Conservation (phyloP, 139 green algal species). For the Coccomyxa sp. region DNA sequence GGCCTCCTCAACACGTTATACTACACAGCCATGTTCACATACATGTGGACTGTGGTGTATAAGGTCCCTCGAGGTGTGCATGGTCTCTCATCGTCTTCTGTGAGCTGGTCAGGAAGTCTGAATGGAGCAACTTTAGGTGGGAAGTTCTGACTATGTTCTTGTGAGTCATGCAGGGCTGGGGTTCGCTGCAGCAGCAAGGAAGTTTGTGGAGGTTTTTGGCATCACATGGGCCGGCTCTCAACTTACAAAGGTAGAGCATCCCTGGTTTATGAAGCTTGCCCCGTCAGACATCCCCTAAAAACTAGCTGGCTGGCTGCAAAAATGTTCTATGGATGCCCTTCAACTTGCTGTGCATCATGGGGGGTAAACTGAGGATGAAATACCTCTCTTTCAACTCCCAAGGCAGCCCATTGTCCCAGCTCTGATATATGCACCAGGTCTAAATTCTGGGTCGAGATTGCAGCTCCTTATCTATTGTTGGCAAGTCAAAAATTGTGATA, state of each 20-base stretch:
- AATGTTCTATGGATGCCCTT: background rate
- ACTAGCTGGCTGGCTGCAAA: background rate
- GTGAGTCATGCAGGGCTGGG: constrained; percentile 17
- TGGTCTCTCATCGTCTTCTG: background rate
- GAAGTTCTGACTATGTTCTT: background rate
- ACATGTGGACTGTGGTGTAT: constrained; percentile 23
- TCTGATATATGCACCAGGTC: background rate
- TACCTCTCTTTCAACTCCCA: background rate
- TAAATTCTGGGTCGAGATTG: background rate
- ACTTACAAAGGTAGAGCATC: constrained; percentile 41
- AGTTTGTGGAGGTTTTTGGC: constrained; percentile 40
- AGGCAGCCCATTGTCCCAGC: background rate
- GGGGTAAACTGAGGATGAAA: background rate
- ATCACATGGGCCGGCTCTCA: constrained; percentile 58
- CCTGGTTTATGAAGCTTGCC: too few species aligned
- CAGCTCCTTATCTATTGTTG: background rate
- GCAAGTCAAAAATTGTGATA: background rate
- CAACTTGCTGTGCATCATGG: background rate
- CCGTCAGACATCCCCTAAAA: background rate
- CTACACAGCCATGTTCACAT: constrained; percentile 37
- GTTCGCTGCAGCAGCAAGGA: constrained; percentile 10
- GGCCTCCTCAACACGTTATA: constrained; percentile 61
- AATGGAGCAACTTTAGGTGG: too few species aligned
- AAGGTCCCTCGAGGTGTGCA: constrained; percentile 17
- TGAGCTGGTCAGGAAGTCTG: background rate